Conservation (phyloP, 805 yeast species). For the Candida incommunis region DNA sequence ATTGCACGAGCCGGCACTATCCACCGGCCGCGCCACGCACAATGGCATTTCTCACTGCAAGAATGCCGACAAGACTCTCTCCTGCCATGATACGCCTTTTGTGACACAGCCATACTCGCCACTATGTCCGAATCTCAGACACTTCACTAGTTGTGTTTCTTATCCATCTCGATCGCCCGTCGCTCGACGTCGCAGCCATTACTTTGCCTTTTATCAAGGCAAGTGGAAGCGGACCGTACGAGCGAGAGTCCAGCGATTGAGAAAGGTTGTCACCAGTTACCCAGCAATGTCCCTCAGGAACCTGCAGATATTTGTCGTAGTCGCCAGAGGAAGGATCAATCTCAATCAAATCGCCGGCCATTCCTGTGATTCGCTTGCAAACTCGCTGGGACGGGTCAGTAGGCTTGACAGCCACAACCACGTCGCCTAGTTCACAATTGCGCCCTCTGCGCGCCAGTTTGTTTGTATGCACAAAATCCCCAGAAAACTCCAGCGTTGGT, state of each 20-base stretch:
- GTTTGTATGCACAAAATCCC: slow-evolving; percentile 69
- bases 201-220: slow-evolving; percentile 81
- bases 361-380: slow-evolving; percentile 86
- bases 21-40: too few species aligned
- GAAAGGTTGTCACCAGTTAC: slow-evolving; percentile 89
- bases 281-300: slow-evolving; percentile 96
- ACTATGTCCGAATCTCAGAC: too few species aligned
- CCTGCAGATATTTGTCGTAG: slow-evolving; percentile 39
- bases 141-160: neutral
- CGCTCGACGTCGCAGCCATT: slow-evolving; percentile 27
- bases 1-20: too few species aligned
- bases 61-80: too few species aligned
- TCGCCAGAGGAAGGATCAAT: slow-evolving; percentile 55
- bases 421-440: slow-evolving; percentile 64
- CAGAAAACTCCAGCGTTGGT: slow-evolving; percentile 63
- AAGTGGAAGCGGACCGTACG: slow-evolving; percentile 82
- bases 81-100: too few species aligned
- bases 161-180: neutral
- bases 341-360: slow-evolving; percentile 83
- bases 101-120: too few species aligned
- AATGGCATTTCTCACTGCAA: too few species aligned
- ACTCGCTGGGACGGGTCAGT: slow-evolving; percentile 75
- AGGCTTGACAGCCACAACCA: slow-evolving; percentile 80
- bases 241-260: slow-evolving; percentile 77
- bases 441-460: slow-evolving; percentile 52